A percentile compares a stretch with the other conserved stretches of the same genome.
phyloP scores from a whole-genome alignment of 805 yeast species.

The Deakozyma indianensis region DNA sequence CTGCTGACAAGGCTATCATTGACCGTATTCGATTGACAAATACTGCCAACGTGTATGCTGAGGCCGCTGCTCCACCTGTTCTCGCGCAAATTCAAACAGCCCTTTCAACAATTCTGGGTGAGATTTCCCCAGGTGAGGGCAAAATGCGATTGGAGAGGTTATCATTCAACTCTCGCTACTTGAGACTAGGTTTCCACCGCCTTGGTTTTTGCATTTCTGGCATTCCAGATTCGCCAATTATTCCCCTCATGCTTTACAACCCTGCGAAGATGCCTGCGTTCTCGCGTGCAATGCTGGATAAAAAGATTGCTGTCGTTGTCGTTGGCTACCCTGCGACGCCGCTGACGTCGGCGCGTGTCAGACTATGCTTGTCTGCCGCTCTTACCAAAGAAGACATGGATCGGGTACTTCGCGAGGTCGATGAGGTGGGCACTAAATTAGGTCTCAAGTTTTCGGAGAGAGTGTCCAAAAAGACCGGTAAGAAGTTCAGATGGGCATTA shows the following conservation, averaged over 20 bases:
- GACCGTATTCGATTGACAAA: constrained; percentile 62
- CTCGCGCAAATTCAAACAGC: constrained; percentile 77
- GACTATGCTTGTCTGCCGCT: constrained; percentile 86
- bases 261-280: constrained; percentile 94
- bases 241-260: constrained; percentile 73
- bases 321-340: constrained; percentile 99
- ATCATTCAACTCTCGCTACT: constrained; percentile 89
- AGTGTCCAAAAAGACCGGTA: constrained; percentile 17
- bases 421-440: constrained; percentile 64
- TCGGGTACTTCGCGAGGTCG: constrained; percentile 50
- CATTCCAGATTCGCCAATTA: constrained; percentile 91
- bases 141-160: constrained; percentile 78
- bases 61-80: constrained; percentile 83
- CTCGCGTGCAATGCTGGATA: constrained; percentile 63
- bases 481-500: constrained; percentile 39
- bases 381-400: constrained; percentile 92
- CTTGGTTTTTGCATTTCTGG: constrained; percentile 92
- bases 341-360: constrained; percentile 71
- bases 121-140: constrained; percentile 85
- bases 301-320: constrained; percentile 83
- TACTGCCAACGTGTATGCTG: constrained; percentile 64
- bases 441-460: constrained; percentile 69
- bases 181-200: constrained; percentile 79
- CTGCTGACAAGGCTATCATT: constrained; percentile 56
- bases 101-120: constrained; percentile 64